A percentile compares a stretch with the other conserved stretches of the same genome.
Conservation (phyloP, 179 eudicot species). For the Spergularia azorica region DNA sequence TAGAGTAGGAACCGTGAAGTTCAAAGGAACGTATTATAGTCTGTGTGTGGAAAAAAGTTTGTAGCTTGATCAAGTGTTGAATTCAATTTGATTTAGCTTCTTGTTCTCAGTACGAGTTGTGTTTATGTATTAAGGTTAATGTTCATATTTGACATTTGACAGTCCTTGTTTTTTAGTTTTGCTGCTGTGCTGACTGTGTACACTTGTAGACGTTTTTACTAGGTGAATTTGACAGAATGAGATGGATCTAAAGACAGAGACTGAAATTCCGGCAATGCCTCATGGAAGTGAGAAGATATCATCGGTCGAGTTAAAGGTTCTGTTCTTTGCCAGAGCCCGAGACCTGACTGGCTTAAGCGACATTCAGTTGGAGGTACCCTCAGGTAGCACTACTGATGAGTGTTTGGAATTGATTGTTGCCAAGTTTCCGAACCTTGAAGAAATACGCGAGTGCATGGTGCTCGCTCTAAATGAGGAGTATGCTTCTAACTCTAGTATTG, state of each 20-base stretch:
- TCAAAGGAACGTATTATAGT: no score
- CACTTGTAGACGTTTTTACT: neutral
- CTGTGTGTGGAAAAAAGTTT: neutral
- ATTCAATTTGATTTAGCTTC: no score
- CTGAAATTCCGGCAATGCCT: slow-evolving; percentile 20
- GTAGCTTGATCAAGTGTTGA: neutral
- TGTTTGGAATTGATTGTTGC: slow-evolving; percentile 63
- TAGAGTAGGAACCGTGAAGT: no score
- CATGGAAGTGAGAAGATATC: slow-evolving; percentile 26
- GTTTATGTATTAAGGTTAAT: neutral
- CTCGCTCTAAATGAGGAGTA: slow-evolving; percentile 94
- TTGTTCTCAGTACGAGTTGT: neutral
- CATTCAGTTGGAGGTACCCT: slow-evolving; percentile 55
- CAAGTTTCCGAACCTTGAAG: slow-evolving; percentile 67
- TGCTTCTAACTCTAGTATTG: slow-evolving; percentile 57
- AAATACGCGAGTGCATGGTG: slow-evolving; percentile 76
- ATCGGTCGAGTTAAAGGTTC: slow-evolving; percentile 58
- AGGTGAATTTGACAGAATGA: slow-evolving; percentile 13
- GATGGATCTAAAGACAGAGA: slow-evolving; percentile 28
- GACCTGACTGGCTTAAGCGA: slow-evolving; percentile 78
- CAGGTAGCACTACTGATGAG: slow-evolving; percentile 72
- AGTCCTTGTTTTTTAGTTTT: neutral
- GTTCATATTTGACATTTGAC: neutral
- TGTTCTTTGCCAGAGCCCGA: slow-evolving; percentile 96
- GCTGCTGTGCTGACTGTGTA: neutral